Base-by-base conservation (phyloP, 768 basidiomycete species). In the Mrakia gelida region DNA sequence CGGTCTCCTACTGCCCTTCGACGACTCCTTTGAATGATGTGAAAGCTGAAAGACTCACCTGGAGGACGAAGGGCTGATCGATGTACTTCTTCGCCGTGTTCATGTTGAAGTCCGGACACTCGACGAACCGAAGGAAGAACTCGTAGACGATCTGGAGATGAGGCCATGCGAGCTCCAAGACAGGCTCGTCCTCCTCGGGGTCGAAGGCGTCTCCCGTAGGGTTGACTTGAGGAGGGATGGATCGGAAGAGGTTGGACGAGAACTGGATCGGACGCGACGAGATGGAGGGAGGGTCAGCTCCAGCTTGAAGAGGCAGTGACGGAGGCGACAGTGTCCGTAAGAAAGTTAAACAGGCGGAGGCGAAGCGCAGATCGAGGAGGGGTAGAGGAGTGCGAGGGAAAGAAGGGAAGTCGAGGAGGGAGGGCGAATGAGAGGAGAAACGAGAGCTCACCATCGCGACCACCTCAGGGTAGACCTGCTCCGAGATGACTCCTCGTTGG, bases 111-210 rank as follows among this genome's bases (percentile, higher is more conserved):
- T 99, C 97, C 26, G 92, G 92, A 81, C 91, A 92, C 85, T 99
- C 97, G 79, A 99, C 92, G 83, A 99, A 99, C 56, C 97, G 92
- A 45, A 99, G 91, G 89, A 99, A 99, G 86, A 99, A 98, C 85
- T 99, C 97, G 86, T 99, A 99, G 73, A 99, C 97, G 81, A 99
- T 95, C 85, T 99, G 95, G 76, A 99, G 89, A 85, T 99, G 97
- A 59, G 97, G 97, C 97, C 97, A 99, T 38, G 97, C 97, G 77
- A 98, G 92, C 84, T 99, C 97, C 79, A 99, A 89, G 3, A 99
- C 97, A 10, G 97, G 97, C 80, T 99, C 97, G 82, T 99, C 97
- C 86, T 99, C 97, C 85, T 99, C 97, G 30, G 97, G 97, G 84
- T 99, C 97, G 83, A 97, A 99, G 1, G 96, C 97, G 84, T 99